phyloP scores from a whole-genome alignment of 441 rosid genomes.

The Gossypium gossypioides region DNA sequence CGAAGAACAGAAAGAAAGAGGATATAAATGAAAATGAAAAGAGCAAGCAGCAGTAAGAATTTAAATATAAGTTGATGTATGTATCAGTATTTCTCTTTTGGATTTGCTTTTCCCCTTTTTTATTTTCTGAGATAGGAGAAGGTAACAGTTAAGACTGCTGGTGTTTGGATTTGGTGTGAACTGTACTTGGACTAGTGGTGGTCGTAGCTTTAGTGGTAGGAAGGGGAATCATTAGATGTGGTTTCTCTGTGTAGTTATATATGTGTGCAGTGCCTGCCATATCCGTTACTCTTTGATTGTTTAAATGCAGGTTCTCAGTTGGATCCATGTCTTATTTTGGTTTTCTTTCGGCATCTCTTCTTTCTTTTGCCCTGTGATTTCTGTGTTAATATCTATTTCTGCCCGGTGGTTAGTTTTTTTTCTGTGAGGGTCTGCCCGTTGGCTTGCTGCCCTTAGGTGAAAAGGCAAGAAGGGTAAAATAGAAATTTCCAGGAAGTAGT shows the following conservation, averaged over 20 bases:
- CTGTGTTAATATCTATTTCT: not conserved
- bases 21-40: slow-evolving; percentile 25
- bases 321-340: not conserved
- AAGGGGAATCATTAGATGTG: slow-evolving; percentile 21
- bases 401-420: not conserved
- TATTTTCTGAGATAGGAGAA: slow-evolving; percentile 30
- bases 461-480: not conserved
- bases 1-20: slow-evolving; percentile 15
- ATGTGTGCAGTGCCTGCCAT: slow-evolving; percentile 19
- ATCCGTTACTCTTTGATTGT: slow-evolving; percentile 21
- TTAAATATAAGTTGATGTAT: slow-evolving; percentile 48
- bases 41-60: slow-evolving; percentile 19
- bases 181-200: slow-evolving; percentile 24
- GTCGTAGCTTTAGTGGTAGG: slow-evolving; percentile 19
- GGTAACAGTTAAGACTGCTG: slow-evolving; percentile 32
- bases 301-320: slow-evolving; percentile 23
- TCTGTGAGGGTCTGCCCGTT: not conserved
- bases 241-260: slow-evolving; percentile 24
- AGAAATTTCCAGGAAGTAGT: not conserved
- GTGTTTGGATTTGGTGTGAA: slow-evolving; percentile 26
- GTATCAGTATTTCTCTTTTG: slow-evolving; percentile 23
- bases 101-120: slow-evolving; percentile 7
- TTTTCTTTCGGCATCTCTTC: not conserved
- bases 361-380: not conserved
- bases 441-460: not conserved